Conservation (phyloP, 257 asterid genomes). For the Nicotiana benthamiana region DNA sequence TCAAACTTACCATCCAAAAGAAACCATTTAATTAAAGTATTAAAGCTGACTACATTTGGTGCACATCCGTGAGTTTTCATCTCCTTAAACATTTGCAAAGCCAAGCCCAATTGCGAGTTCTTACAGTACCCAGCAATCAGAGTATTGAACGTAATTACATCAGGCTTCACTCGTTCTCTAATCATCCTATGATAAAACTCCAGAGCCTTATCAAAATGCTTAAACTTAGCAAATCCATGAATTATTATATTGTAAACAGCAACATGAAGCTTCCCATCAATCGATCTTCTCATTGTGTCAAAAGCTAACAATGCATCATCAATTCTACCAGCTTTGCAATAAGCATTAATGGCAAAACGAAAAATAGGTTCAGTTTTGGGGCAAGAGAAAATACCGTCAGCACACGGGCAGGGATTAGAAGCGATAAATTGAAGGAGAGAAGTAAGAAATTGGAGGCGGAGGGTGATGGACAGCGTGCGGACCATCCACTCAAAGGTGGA, state of each 20-base stretch:
- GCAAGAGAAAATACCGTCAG: slow-evolving; percentile 88
- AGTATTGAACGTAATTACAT: slow-evolving; percentile 60
- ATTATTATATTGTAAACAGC: slow-evolving; percentile 60
- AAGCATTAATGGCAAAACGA: slow-evolving; percentile 54
- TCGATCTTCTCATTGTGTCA: slow-evolving; percentile 56
- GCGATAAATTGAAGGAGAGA: slow-evolving; percentile 61
- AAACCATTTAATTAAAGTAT: slow-evolving; percentile 76
- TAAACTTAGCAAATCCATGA: slow-evolving; percentile 63
- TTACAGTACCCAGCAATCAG: slow-evolving; percentile 75
- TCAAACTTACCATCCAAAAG: slow-evolving; percentile 62
- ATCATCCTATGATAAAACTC: slow-evolving; percentile 58
- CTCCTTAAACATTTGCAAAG: slow-evolving; percentile 66
- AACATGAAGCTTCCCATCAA: slow-evolving; percentile 69
- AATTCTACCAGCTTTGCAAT: slow-evolving; percentile 54
- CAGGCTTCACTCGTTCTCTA: slow-evolving; percentile 63
- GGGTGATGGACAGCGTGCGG: slow-evolving; percentile 61
- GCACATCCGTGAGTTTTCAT: slow-evolving; percentile 77
- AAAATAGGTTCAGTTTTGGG: slow-evolving; percentile 60
- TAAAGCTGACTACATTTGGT: slow-evolving; percentile 86
- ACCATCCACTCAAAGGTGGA: slow-evolving; percentile 74
- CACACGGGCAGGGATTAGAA: slow-evolving; percentile 87
- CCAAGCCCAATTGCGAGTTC: slow-evolving; percentile 39
- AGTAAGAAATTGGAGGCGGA: slow-evolving; percentile 66
- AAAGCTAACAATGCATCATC: slow-evolving; percentile 56
- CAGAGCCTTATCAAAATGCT: slow-evolving; percentile 39